Base-by-base conservation (phyloP, 2,329 filamentous ascomycete species). In the Aspergillus sp. region DNA sequence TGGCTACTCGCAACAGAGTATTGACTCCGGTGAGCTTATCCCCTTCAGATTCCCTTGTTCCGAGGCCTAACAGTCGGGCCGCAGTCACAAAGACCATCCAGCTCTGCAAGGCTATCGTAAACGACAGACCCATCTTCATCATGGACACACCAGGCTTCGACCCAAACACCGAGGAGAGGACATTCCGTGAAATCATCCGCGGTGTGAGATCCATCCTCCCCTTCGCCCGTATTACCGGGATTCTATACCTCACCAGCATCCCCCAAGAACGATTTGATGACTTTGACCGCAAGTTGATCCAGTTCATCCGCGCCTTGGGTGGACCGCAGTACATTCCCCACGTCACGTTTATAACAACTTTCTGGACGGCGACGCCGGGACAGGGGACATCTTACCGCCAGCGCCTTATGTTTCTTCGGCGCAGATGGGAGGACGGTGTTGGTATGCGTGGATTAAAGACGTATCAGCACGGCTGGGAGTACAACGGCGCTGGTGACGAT, bases 61-160 rank as follows among this genome's bases (percentile, higher is more conserved):
- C 6, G n/a, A 24, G 5, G 12, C 20, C 31, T 49, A 24, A 49
- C 4, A 49, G 20, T 49, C 20, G 22, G 16, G 12, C 26, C 20
- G 31, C 20, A 57, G 55, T 49, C 16, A 57, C 55, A 11, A 42
- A 53, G 31, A 39, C 32, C 32, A 31, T 29, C 31, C 14, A 53
- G 20, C 36, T 57, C 55, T 52, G 49, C 55, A 57, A 57, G 47
- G 39, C 36, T 10, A 49, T 3, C 49, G 46, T 57, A n/a, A 32
- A 52, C 18, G 16, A 32, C 39, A 47, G 24, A 16, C 16, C 49
- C 16, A 53, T 47, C 49, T 57, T 52, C 49, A 49, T 57, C 20
- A 57, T 57, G 55, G 55, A 57, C 24, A 57, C 55, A 16, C 55
- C 55, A 9, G 55, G 55, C 22, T 57, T 57, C 49, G 55, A 57